Evolutionary conservation across 2,329 filamentous ascomycete genomes (phyloP).

Genomic region (Colletotrichum filicis): DNA sequence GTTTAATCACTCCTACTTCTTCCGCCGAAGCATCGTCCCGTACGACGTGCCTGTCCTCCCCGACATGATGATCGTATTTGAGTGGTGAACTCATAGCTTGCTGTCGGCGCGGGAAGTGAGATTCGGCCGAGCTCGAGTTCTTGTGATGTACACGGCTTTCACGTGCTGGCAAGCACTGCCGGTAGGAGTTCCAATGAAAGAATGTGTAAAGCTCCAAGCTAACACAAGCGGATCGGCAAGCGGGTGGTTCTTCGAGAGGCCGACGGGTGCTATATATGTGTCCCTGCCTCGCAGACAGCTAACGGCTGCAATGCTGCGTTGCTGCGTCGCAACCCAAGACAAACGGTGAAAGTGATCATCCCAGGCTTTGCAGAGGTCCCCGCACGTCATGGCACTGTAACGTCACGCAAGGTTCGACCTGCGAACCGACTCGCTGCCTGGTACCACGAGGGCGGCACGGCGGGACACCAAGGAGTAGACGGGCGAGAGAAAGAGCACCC

Average conservation of each 20-base stretch:
- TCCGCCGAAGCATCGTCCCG: neutral
- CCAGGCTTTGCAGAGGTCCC: neutral
- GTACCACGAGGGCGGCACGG: neutral
- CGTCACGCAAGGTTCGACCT: slow-evolving; percentile 28
- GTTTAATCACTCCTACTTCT: slow-evolving; percentile 9
- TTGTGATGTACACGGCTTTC: neutral
- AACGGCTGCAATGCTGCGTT: neutral
- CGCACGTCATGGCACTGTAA: slow-evolving; percentile 34
- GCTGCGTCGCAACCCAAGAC: slow-evolving; percentile 13
- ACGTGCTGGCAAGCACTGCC: neutral
- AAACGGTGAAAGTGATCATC: slow-evolving; percentile 24
- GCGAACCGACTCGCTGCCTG: slow-evolving; percentile 1
- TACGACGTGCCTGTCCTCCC: slow-evolving; percentile 2
- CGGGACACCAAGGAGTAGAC: neutral
- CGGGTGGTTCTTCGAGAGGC: neutral
- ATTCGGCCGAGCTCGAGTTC: neutral
- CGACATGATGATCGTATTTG: slow-evolving; percentile 22
- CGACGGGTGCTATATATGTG: slow-evolving; percentile 17
- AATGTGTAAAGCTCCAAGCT: neutral
- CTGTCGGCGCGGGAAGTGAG: neutral
- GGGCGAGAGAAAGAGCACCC: neutral
- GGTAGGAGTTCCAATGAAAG: neutral
- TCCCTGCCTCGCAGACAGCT: neutral
- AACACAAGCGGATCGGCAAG: neutral
- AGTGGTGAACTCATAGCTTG: slow-evolving; percentile 11